Evolutionary conservation across 108 stramenopile genomes (phyloP), one percentile per base, ranked within the genome.

Genomic region (Cyclotella sp.): DNA sequence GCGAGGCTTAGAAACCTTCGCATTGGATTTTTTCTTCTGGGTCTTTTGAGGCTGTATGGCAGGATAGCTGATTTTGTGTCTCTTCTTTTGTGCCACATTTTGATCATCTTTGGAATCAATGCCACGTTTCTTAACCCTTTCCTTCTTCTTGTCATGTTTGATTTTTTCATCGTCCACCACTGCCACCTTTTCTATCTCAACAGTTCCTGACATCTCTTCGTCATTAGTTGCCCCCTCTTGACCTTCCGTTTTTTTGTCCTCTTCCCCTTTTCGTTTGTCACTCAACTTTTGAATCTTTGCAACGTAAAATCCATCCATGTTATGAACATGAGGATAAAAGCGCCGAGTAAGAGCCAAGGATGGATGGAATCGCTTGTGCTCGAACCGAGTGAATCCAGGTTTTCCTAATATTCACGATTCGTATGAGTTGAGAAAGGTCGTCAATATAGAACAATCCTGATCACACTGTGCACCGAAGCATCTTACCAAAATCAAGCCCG

Each of bases 261-360:
- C 91, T 40, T 89, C 80, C 22, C 86, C 88, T 14, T 82, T 86
- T 42, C 77, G 63, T 43, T 73, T 76, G 44, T 95, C 91, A 74
- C 91, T 93, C 41, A 97, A 63, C 84, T 99, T 99, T 64, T 95
- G 85, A 67, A 99, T 93, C 85, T 99, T 99, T 18, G 94, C 95
- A 53, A 99, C 98, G 76, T 92, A 99, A 81, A 99, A 99, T 19
- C 99, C 99, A 81, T 99, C 99, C 98, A 99, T 99, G 86, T 99
- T 99, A 89, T 99, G 99, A 40, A 98, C 98, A 76, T 99, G 99
- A 28, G 99, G 99, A 81, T 99, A 99, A 78, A 99, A 99, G 44
- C 99, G 85, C 49, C 97, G 57, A 15, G 98, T 95, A 39, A 96
- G 77, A 11, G 92, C 84, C 75, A 99, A 40, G 45, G 95, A 95